Evolutionary conservation across 2,329 filamentous ascomycete species (phyloP), one percentile per base, ranked within the genome.

Genomic region (Hypoxylon sp.): DNA sequence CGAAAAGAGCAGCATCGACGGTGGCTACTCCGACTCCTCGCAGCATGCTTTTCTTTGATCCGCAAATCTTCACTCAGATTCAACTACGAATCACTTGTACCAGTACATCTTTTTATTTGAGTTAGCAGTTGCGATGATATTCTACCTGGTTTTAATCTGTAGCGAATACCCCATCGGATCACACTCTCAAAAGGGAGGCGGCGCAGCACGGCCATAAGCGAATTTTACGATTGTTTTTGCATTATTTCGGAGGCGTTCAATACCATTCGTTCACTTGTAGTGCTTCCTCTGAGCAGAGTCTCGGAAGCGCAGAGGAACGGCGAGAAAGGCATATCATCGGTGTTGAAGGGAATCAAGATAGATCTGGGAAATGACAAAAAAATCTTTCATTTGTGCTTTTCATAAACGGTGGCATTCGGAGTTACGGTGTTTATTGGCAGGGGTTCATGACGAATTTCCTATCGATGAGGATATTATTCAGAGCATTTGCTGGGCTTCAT

Each of bases 1-100:
- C 63, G 86, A 85, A 67, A 85, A 83, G 75, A 76, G 75, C 61
- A 83, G 81, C 74, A 79, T 82, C 72, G 82, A 85, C 65, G 82
- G 74, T 46, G 72, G 79, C 71, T 78, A 77, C 63, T 73, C 74
- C 10, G 76, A 78, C 25, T 52, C 66, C 32, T 65, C 69, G 51
- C 60, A 71, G 23, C 72, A 66, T 23, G 36, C 61, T 23, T n/a
- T 57, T 30, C 28, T 61, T 48, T 72, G 62, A 58, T 68, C 69
- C 60, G 69, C 67, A 61, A 68, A 23, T 32, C 50, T 63, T 55
- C 30, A 41, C 56, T 53, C 59, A n/a, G 48, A 64, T 68, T 67
- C 60, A 56, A 69, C 69, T 60, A 61, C 50, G 60, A 62, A 53
- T 63, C 51, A 59, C 69, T 60, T 75, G 69, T 74, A 75, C 55